Percentiles rank a stretch among this genome's conserved stretches.
phyloP scores from a whole-genome alignment of 257 asterid genomes.

The Scutellaria galericulata region DNA sequence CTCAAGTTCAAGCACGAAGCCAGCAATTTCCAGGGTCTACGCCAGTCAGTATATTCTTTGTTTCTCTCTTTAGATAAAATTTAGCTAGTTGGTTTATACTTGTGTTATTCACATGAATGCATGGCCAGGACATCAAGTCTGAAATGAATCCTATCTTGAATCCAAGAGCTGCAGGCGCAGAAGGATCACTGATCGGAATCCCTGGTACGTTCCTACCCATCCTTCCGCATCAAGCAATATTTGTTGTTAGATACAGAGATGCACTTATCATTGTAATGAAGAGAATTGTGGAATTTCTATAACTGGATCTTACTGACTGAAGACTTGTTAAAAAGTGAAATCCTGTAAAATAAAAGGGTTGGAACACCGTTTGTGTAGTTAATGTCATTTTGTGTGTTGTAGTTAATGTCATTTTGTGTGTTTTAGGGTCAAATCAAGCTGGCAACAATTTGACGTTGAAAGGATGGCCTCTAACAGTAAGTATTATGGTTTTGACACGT shows the following conservation, averaged over 20 bases:
- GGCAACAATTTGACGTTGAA: conserved; percentile 93
- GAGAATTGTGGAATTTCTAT: conserved; percentile 17
- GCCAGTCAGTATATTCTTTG: conserved; percentile 62
- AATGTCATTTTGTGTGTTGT: too few species aligned
- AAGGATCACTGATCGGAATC: conserved; percentile 91
- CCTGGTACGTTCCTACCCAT: conserved; percentile 57
- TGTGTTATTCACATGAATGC: conserved; percentile 14
- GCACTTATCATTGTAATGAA: conserved; percentile 2
- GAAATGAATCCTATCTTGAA: conserved; percentile 88
- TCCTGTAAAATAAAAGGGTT: not conserved
- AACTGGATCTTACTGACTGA: not conserved
- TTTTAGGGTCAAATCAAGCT: conserved; percentile 90
- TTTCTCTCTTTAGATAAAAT: conserved; percentile 21
- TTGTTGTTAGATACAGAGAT: conserved; percentile 9
- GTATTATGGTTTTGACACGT: conserved; percentile 38
- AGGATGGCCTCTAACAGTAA: conserved; percentile 99
- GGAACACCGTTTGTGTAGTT: conserved; percentile 10
- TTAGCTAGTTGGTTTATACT: not conserved
- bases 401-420: conserved; percentile 36
- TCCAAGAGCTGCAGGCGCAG: conserved; percentile 78
- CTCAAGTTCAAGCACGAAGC: conserved; percentile 88
- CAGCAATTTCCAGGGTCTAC: conserved; percentile 95
- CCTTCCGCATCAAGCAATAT: conserved; percentile 12
- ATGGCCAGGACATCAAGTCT: conserved; percentile 78
- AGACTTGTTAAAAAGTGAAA: conserved; percentile 24